A percentile compares a stretch with the other conserved stretches of the same genome.
Conservation (phyloP, 192 early-diverging fungal genomes). For the Entomortierella beljakovae region DNA sequence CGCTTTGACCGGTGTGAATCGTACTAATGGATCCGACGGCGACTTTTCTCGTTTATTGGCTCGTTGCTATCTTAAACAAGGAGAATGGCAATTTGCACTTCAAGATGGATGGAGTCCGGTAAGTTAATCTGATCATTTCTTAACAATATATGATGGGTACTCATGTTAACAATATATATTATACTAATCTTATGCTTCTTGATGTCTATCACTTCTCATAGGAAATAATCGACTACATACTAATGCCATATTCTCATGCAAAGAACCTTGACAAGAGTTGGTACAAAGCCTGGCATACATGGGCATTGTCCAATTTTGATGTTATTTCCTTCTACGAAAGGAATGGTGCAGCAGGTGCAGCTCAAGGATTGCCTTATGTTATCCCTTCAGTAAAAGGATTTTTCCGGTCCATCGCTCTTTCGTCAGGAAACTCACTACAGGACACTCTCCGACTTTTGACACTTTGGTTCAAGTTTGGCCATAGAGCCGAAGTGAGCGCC, state of each 20-base stretch:
- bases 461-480: slow-evolving; percentile 96
- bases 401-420: slow-evolving; percentile 91
- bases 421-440: slow-evolving; percentile 87
- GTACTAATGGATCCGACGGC: slow-evolving; percentile 19
- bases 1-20: slow-evolving; percentile 14
- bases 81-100: slow-evolving; percentile 88
- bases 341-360: slow-evolving; percentile 6
- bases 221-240: slow-evolving; percentile 74
- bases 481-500: slow-evolving; percentile 83
- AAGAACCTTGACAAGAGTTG: slow-evolving; percentile 88
- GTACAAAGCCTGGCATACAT: slow-evolving; percentile 98
- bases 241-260: slow-evolving; percentile 83
- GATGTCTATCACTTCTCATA: slow-evolving; percentile 6
- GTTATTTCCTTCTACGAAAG: slow-evolving; percentile 80
- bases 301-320: slow-evolving; percentile 93
- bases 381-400: slow-evolving; percentile 94
- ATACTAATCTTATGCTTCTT: not conserved
- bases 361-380: slow-evolving; percentile 68
- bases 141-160: too few relatives aligned
- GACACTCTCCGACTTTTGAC: slow-evolving; percentile 95
- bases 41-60: slow-evolving; percentile 65
- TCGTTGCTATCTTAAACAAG: slow-evolving; percentile 92
- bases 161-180: too few relatives aligned
- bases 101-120: slow-evolving; percentile 59
- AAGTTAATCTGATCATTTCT: slow-evolving; percentile 6